Percentiles rank a stretch among this genome's conserved stretches.
Evolutionary conservation across 768 basidiomycete genomes (phyloP).

Genomic region (Dacryopinax spathularia): DNA sequence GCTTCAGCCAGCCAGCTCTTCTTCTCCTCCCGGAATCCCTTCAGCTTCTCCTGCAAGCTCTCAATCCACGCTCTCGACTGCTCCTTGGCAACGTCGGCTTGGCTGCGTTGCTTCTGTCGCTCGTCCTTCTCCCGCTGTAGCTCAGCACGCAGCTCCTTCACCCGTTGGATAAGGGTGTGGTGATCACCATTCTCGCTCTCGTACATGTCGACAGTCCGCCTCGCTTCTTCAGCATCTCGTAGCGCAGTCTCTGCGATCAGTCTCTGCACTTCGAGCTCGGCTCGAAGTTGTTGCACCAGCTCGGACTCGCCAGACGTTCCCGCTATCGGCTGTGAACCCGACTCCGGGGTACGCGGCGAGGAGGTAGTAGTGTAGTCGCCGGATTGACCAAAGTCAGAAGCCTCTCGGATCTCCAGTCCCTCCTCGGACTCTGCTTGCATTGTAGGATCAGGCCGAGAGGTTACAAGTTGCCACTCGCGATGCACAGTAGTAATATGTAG

Average conservation of each 20-base stretch:
- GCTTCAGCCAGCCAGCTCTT: constrained; percentile 60
- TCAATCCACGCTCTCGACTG: constrained; percentile 75
- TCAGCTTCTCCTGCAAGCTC: constrained; percentile 63
- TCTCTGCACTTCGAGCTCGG: background rate
- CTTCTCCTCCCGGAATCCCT: constrained; percentile 64
- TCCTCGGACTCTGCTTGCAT: no score
- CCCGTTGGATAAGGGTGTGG: constrained; percentile 7
- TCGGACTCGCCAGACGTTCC: background rate
- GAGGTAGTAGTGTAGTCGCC: no score
- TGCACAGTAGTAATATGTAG: no score
- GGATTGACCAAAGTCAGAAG: no score
- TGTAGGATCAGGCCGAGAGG: no score
- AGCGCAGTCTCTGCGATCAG: background rate
- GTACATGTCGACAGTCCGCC: background rate
- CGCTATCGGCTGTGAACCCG: background rate
- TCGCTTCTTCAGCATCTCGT: background rate
- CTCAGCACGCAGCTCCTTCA: constrained; percentile 59
- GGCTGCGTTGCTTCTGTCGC: constrained; percentile 55
- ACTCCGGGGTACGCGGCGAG: no score
- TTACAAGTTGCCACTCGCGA: no score
- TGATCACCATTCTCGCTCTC: background rate
- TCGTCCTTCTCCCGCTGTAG: constrained; percentile 54
- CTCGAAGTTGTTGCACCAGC: background rate
- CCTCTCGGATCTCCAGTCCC: no score
- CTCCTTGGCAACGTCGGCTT: constrained; percentile 56